These are phyloP conservation scores for Eucalyptus sp. DNA, from an alignment of 345 rosid species.

Conservation along the genomic window DNA sequence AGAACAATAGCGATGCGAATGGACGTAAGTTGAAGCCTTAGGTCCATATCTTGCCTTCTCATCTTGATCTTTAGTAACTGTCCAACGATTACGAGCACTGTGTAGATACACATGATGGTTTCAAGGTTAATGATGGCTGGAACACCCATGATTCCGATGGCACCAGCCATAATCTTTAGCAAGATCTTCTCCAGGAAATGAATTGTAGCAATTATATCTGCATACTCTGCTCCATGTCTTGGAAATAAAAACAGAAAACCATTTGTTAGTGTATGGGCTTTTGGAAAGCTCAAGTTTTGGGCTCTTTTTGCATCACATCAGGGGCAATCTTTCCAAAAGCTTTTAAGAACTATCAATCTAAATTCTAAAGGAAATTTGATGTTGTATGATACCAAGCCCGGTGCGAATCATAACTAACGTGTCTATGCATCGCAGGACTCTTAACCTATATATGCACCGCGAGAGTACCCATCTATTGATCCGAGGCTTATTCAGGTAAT, in stretches of 20 bases:
- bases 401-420: too few relatives aligned
- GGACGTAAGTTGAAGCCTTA: rapidly evolving
- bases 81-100: rapidly evolving
- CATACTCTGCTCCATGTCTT: neutral
- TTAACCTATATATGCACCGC: too few relatives aligned
- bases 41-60: neutral
- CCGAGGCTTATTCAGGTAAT: too few relatives aligned
- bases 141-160: neutral
- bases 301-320: neutral
- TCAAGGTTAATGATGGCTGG: neutral
- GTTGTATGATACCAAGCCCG: too few relatives aligned
- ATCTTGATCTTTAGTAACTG: neutral
- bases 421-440: too few relatives aligned
- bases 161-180: too few relatives aligned
- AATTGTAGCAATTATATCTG: neutral
- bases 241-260: neutral
- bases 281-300: neutral
- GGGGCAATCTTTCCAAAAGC: neutral
- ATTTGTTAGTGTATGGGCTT: neutral
- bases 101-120: neutral
- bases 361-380: neutral
- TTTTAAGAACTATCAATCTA: neutral
- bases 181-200: neutral
- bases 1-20: rapidly evolving
- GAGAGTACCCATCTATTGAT: too few relatives aligned